phyloP scores from a whole-genome alignment of 257 asterid genomes.

The Penstemon newberryi region DNA sequence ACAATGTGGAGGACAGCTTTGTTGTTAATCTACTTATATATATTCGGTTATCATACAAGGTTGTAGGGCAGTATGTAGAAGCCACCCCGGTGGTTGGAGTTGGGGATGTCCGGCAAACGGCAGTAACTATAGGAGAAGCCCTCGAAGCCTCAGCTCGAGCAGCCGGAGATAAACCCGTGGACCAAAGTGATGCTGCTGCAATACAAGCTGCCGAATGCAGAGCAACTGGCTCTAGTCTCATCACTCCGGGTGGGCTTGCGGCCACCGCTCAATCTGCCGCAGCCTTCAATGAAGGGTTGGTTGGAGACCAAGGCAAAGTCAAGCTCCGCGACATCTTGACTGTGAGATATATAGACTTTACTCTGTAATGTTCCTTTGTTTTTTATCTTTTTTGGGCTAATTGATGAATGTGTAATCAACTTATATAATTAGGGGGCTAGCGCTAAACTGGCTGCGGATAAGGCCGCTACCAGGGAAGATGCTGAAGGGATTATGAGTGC shows the following conservation, averaged over 20 bases:
- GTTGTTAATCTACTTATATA: background rate
- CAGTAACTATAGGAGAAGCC: conserved; percentile 72
- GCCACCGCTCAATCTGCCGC: conserved; percentile 82
- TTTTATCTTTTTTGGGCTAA: background rate
- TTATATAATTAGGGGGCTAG: conserved; percentile 46
- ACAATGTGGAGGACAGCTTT: no score
- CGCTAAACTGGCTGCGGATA: conserved; percentile 46
- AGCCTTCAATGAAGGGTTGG: conserved; percentile 47
- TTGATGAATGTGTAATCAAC: background rate
- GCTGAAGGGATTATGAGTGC: conserved; percentile 59
- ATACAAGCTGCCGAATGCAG: conserved; percentile 72
- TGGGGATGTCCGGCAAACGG: conserved; percentile 23
- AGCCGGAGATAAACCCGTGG: conserved; percentile 53
- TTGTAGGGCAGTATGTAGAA: conserved; percentile 44
- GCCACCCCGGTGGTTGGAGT: conserved; percentile 32
- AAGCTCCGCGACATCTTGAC: conserved; percentile 53
- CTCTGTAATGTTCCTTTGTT: background rate
- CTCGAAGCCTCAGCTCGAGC: conserved; percentile 58
- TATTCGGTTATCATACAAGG: conserved; percentile 30
- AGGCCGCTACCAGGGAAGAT: conserved; percentile 62
- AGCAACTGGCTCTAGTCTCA: conserved; percentile 53
- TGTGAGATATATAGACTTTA: conserved; percentile 27
- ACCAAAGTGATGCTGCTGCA: conserved; percentile 78
- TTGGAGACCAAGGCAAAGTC: conserved; percentile 52
- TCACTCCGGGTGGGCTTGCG: conserved; percentile 62